A percentile compares a stretch with the other conserved stretches of the same genome.
These are phyloP conservation scores for Fusarium cicatricum DNA, from an alignment of 2,329 filamentous ascomycete genomes.

Conservation along the genomic window DNA sequence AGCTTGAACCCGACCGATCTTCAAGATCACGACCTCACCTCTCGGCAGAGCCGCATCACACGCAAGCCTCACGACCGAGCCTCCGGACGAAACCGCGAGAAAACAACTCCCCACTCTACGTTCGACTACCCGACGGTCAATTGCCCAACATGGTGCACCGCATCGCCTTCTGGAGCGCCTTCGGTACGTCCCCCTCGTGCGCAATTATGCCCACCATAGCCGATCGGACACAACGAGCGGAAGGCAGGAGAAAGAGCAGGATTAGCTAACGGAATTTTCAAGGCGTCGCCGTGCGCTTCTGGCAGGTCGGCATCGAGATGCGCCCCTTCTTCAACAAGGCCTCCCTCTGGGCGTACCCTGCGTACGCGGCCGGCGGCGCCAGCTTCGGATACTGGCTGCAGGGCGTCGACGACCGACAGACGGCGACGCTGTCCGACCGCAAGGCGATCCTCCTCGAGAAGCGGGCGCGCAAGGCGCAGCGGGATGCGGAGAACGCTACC, in stretches of 20 bases:
- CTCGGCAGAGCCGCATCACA: constrained; percentile 37
- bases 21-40: constrained; percentile 41
- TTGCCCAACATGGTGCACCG: constrained; percentile 64
- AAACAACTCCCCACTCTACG: constrained; percentile 21
- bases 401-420: constrained; percentile 86
- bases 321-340: constrained; percentile 88
- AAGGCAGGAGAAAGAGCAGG: neutral
- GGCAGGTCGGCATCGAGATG: constrained; percentile 99
- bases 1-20: constrained; percentile 38
- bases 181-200: constrained; percentile 67
- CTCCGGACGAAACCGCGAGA: constrained; percentile 27
- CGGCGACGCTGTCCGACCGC: constrained; percentile 77
- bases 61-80: constrained; percentile 32
- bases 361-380: constrained; percentile 85
- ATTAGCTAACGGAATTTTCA: constrained; percentile 15
- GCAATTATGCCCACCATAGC: constrained; percentile 21
- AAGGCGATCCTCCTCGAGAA: constrained; percentile 88
- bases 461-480: constrained; percentile 70
- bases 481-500: constrained; percentile 43
- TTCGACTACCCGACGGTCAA: constrained; percentile 35
- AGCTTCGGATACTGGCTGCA: constrained; percentile 98
- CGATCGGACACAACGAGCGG: constrained; percentile 1
- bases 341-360: constrained; percentile 89
- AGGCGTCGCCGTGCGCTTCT: constrained; percentile 93
- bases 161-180: constrained; percentile 86